These are phyloP conservation scores for Hondaea fermentalgiana DNA, from an alignment of 108 stramenopile genomes.

Conservation along the genomic window DNA sequence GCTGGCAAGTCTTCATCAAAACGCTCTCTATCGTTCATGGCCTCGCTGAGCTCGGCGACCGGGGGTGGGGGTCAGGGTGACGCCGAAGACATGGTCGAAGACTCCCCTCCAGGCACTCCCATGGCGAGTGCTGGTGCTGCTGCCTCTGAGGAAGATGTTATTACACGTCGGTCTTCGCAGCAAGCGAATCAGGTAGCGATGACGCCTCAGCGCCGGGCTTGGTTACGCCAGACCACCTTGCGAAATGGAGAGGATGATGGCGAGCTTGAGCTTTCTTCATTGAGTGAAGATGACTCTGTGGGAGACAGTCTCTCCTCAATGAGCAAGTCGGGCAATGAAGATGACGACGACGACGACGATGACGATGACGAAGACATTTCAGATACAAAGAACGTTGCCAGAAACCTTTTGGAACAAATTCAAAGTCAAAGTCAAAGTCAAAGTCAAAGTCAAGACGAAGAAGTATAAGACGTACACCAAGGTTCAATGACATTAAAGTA, in stretches of 20 bases:
- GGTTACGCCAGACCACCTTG: background rate
- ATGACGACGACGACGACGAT: background rate
- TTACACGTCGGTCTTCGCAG: background rate
- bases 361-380: background rate
- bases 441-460: no score
- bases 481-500: no score
- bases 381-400: background rate
- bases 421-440: no score
- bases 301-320: background rate
- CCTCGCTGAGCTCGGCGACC: no score
- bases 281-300: background rate
- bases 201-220: background rate
- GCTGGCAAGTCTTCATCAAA: no score
- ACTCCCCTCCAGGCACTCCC: no score
- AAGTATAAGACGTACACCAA: no score
- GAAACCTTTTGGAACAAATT: no score
- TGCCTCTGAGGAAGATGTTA: background rate
- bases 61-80: no score
- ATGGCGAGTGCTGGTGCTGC: background rate
- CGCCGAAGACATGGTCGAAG: no score
- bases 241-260: background rate
- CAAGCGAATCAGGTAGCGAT: background rate
- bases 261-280: background rate
- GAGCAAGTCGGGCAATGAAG: background rate
- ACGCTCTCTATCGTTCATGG: no score